phyloP scores from a whole-genome alignment of 306 rosid genomes.

The Mucuna pruriens region DNA sequence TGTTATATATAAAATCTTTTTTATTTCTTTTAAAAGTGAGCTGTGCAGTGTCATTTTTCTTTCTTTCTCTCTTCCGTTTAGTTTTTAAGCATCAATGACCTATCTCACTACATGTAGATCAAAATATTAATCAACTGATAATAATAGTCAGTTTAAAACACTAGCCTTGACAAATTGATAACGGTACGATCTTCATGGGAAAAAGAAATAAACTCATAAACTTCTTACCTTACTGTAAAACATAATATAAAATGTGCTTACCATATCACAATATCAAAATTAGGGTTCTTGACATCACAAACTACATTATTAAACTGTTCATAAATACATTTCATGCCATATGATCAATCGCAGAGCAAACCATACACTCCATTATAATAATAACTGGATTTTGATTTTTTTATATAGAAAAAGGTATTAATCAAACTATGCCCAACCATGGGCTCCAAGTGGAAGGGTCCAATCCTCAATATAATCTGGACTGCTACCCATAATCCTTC shows the following conservation, averaged over 20 bases:
- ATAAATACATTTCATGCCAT: constrained; percentile 34
- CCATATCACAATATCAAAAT: constrained; percentile 26
- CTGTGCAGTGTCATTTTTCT: too few species aligned
- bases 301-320: constrained; percentile 20
- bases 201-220: background rate
- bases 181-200: background rate
- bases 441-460: constrained; percentile 64
- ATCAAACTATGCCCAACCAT: constrained; percentile 66
- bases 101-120: too few species aligned
- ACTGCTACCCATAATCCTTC: constrained; percentile 44
- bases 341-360: constrained; percentile 11
- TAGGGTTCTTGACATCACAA: constrained; percentile 25
- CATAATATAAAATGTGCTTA: background rate
- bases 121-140: too few species aligned
- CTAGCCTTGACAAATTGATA: background rate
- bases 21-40: too few species aligned
- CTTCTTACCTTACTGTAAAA: background rate
- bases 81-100: too few species aligned
- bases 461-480: constrained; percentile 70
- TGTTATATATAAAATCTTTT: too few species aligned
- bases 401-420: background rate
- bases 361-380: background rate
- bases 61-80: too few species aligned
- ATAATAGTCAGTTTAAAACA: background rate
- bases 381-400: background rate